Evolutionary conservation across 495 filamentous ascomycete species (phyloP), one percentile per base, ranked within the genome.

Genomic region (Tetracladium setigerum): DNA sequence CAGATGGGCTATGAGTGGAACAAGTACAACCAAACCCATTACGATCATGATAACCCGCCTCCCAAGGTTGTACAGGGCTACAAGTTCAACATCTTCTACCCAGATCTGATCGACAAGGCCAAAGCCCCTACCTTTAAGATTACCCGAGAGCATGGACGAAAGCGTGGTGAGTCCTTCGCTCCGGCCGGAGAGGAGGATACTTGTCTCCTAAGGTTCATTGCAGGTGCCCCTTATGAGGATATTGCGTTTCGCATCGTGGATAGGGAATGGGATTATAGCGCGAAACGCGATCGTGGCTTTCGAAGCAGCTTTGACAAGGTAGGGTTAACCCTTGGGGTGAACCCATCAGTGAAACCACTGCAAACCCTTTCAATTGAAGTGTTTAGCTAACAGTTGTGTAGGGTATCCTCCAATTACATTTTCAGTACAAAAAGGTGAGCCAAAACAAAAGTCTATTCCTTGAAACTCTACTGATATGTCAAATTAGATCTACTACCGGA

Each of bases 1-100:
- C 89, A 95, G 66, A 97, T 95, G 87, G 92, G 92, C 34, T 99
- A 96, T 65, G 92, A 99, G 62, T 99, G 92, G 92, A 99, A 99
- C 63, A 99, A 99, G 62, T 99, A 99, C 72, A 99, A 99, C 58
- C 92, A 99, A 66, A 99, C 92, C 1, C 92, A 99, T 69, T 99
- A 99, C 68, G 94, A 97, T 60, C 91, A 96, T 63, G 94, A 97
- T 58, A 95, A 99, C 56, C 92, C 92, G 6, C 92, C 92, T 2
- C 92, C 92, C 12, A 95, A 96, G 65, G 92, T 98, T 16, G 92
- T 98, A 38, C 92, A 98, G 65, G 92, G 92, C 30, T 99, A 97
- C 68, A 95, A 95, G 55, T 99, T 99, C 73, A 99, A 97, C 65
- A 94, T 99, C 37, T 97, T 99, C 67, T 99, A 99, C 53, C 94